These are phyloP conservation scores for Saccharomyces hybrid DNA, from an alignment of 1,139 yeast genomes.

Conservation along the genomic window DNA sequence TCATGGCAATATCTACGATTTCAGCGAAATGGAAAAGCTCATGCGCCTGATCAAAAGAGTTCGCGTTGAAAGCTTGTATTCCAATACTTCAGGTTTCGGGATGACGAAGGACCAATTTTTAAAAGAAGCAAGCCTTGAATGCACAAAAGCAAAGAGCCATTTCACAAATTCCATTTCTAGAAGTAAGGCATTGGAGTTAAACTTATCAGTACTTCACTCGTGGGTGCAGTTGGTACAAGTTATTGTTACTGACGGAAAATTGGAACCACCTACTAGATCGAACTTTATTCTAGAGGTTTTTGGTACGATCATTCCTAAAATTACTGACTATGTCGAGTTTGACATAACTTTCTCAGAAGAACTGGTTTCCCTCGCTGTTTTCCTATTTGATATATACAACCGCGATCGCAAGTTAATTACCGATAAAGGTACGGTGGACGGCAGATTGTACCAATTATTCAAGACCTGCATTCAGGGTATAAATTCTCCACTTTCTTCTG, in stretches of 20 bases:
- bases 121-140: slow-evolving; percentile 13
- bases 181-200: slow-evolving; percentile 44
- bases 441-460: slow-evolving; percentile 59
- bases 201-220: slow-evolving; percentile 58
- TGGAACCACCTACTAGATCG: slow-evolving; percentile 39
- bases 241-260: slow-evolving; percentile 52
- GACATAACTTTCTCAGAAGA: slow-evolving; percentile 69
- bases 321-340: slow-evolving; percentile 61
- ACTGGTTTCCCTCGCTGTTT: slow-evolving; percentile 65
- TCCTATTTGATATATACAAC: slow-evolving; percentile 59
- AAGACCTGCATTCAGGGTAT: slow-evolving; percentile 70
- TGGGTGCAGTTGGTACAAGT: slow-evolving; percentile 81
- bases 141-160: slow-evolving; percentile 20
- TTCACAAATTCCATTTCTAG: slow-evolving; percentile 40
- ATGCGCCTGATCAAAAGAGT: slow-evolving; percentile 7
- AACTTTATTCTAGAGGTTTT: slow-evolving; percentile 69
- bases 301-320: slow-evolving; percentile 67
- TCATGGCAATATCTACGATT: slow-evolving; percentile 29
- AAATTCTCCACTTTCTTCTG: slow-evolving; percentile 58
- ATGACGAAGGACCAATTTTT: slow-evolving; percentile 16
- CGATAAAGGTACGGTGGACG: slow-evolving; percentile 34
- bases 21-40: slow-evolving; percentile 25
- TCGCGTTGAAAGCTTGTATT: not conserved
- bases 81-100: not conserved
- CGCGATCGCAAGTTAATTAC: slow-evolving; percentile 35